Evolutionary conservation across 2,329 filamentous ascomycete species (phyloP).

Genomic region (Pezicula carpinea): DNA sequence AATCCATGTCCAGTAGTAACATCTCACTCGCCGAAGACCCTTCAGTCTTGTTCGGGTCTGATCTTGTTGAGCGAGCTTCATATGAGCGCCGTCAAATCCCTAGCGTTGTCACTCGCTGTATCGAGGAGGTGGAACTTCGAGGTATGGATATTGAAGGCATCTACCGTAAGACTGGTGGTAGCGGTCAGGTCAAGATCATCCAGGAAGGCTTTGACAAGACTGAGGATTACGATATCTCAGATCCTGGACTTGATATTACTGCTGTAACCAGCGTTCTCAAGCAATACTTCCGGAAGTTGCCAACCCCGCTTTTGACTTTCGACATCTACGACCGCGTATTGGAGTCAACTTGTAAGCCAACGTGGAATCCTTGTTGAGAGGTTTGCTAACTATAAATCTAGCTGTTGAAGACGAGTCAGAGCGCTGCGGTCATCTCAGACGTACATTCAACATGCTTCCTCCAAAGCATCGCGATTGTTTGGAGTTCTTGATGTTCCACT

Average conservation of each 20-base stretch:
- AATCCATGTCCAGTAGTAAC: conserved; percentile 41
- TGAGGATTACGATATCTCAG: conserved; percentile 86
- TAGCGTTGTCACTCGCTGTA: conserved; percentile 85
- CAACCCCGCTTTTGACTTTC: conserved; percentile 83
- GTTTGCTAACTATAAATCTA: conserved; percentile 31
- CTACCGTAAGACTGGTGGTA: conserved; percentile 94
- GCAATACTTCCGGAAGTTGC: conserved; percentile 94
- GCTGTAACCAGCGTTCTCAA: conserved; percentile 94
- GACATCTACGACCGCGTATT: conserved; percentile 87
- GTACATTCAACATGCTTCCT: conserved; percentile 74
- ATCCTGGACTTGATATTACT: conserved; percentile 90
- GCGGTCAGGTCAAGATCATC: conserved; percentile 83
- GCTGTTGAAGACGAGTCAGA: conserved; percentile 62
- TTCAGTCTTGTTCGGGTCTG: conserved; percentile 76
- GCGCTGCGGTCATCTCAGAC: conserved; percentile 66
- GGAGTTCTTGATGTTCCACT: conserved; percentile 90
- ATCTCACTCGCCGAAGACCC: conserved; percentile 44
- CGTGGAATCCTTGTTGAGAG: neutral
- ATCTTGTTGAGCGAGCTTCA: conserved; percentile 79
- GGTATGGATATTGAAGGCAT: conserved; percentile 98
- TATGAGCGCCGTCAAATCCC: conserved; percentile 87
- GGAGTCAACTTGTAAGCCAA: conserved; percentile 66
- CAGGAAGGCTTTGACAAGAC: conserved; percentile 87
- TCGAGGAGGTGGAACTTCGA: conserved; percentile 91
- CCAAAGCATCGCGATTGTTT: conserved; percentile 82